Conservation (phyloP, 2,329 filamentous ascomycete genomes). For the Aureobasidium leucospermi region DNA sequence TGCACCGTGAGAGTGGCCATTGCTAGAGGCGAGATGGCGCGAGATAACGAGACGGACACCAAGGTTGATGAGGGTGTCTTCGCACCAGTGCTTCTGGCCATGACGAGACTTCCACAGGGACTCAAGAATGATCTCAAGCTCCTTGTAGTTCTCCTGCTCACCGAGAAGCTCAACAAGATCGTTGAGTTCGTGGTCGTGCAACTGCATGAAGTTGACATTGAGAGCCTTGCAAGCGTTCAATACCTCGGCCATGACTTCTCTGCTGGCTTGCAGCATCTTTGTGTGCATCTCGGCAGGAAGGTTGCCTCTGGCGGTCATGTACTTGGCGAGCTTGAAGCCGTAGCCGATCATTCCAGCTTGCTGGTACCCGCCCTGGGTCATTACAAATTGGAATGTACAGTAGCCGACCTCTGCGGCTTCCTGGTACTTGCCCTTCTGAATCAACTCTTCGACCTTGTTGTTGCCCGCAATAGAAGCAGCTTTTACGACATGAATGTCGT, state of each 20-base stretch:
- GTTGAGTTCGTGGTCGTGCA: constrained; percentile 40
- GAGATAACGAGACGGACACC: constrained; percentile 48
- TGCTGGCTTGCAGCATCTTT: constrained; percentile 32
- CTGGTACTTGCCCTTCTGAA: constrained; percentile 33
- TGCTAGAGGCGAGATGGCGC: constrained; percentile 39
- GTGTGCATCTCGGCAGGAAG: constrained; percentile 29
- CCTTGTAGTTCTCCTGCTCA: constrained; percentile 39
- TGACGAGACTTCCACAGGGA: constrained; percentile 42
- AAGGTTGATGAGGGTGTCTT: constrained; percentile 42
- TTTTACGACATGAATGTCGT: constrained; percentile 33
- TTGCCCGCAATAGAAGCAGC: constrained; percentile 35
- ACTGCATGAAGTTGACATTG: constrained; percentile 38
- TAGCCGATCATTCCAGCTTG: constrained; percentile 32
- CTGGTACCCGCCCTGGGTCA: constrained; percentile 37
- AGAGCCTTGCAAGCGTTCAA: constrained; percentile 35
- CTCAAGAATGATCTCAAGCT: constrained; percentile 39
- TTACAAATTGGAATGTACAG: constrained; percentile 37
- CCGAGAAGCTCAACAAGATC: constrained; percentile 42
- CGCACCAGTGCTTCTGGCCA: constrained; percentile 38
- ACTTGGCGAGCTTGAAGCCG: constrained; percentile 41
- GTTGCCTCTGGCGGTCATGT: constrained; percentile 36
- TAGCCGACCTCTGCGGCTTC: constrained; percentile 38
- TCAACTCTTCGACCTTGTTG: constrained; percentile 27
- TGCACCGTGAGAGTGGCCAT: constrained; percentile 35
- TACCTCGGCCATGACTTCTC: constrained; percentile 35